A percentile compares a stretch with the other conserved stretches of the same genome.
Evolutionary conservation across 2,329 filamentous ascomycete genomes (phyloP).

Genomic region (Coniochaeta sp.): DNA sequence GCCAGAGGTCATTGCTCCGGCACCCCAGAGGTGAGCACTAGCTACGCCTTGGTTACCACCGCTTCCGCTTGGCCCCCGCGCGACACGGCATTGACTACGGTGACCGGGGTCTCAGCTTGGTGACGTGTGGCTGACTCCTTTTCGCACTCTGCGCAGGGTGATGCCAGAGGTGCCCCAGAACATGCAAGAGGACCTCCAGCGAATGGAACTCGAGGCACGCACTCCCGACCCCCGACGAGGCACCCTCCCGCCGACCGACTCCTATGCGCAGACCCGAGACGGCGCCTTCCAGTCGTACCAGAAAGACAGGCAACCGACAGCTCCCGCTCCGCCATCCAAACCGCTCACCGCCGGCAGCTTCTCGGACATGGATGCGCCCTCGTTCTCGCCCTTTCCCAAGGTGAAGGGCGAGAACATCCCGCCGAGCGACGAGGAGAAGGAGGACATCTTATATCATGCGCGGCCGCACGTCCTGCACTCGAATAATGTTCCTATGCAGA

Average conservation of each 20-base stretch:
- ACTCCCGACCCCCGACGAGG: constrained; percentile 33
- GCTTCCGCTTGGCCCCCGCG: background rate
- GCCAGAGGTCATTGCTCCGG: constrained; percentile 51
- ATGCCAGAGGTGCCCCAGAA: constrained; percentile 95
- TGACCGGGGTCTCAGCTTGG: background rate
- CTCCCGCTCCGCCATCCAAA: constrained; percentile 22
- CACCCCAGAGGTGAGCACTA: constrained; percentile 45
- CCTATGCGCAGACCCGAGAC: constrained; percentile 12
- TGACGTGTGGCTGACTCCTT: background rate
- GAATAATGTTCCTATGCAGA: constrained; percentile 91
- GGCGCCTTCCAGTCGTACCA: constrained; percentile 32
- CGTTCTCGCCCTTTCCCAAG: constrained; percentile 88
- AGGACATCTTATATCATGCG: constrained; percentile 79
- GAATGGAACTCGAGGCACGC: constrained; percentile 76
- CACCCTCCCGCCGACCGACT: constrained; percentile 6
- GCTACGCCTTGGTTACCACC: constrained; percentile 4
- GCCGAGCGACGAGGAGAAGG: constrained; percentile 88
- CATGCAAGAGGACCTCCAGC: constrained; percentile 89
- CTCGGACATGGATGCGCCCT: constrained; percentile 54
- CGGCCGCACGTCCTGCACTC: constrained; percentile 80
- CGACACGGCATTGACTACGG: background rate
- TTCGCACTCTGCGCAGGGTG: constrained; percentile 48
- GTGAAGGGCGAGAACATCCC: constrained; percentile 83
- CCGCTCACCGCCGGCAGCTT: constrained; percentile 11
- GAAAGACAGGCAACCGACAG: constrained; percentile 9